Evolutionary conservation across 1,139 yeast species (phyloP).

Genomic region (Pichia sp.): DNA sequence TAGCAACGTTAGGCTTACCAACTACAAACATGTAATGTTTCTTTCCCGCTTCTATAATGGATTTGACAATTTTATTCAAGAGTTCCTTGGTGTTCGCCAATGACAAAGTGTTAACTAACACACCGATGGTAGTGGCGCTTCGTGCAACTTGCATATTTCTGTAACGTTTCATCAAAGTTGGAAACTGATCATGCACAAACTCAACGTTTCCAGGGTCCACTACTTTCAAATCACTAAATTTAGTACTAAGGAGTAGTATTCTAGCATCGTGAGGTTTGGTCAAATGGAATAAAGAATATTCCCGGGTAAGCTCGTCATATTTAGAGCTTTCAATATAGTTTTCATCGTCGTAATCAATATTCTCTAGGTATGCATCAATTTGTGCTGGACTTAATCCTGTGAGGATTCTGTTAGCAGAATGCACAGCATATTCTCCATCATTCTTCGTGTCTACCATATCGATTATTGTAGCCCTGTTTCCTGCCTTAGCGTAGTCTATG

Average conservation of each 20-base stretch:
- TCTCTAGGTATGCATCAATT: slow-evolving; percentile 6
- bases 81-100: slow-evolving; percentile 60
- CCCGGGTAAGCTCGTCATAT: slow-evolving; percentile 27
- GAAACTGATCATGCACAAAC: slow-evolving; percentile 52
- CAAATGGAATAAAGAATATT: slow-evolving; percentile 58
- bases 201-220: slow-evolving; percentile 35
- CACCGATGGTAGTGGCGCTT: slow-evolving; percentile 86
- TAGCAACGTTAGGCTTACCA: slow-evolving; percentile 98
- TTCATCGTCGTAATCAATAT: slow-evolving; percentile 17
- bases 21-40: slow-evolving; percentile 92
- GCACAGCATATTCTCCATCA: background rate
- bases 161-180: slow-evolving; percentile 77
- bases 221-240: slow-evolving; percentile 46
- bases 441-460: slow-evolving; percentile 10
- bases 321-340: slow-evolving; percentile 9
- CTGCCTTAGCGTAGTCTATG: slow-evolving; percentile 31
- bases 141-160: slow-evolving; percentile 82
- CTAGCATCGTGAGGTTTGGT: slow-evolving; percentile 75
- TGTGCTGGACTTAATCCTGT: slow-evolving; percentile 13
- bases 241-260: slow-evolving; percentile 65
- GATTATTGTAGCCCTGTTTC: slow-evolving; percentile 18
- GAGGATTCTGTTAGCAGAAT: slow-evolving; percentile 22
- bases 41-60: slow-evolving; percentile 71
- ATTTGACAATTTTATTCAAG: slow-evolving; percentile 47
- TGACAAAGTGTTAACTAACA: slow-evolving; percentile 83